Evolutionary conservation across 345 rosid species (phyloP), one percentile per base, ranked within the genome.

Genomic region (Cardamine chenopodiifolia): DNA sequence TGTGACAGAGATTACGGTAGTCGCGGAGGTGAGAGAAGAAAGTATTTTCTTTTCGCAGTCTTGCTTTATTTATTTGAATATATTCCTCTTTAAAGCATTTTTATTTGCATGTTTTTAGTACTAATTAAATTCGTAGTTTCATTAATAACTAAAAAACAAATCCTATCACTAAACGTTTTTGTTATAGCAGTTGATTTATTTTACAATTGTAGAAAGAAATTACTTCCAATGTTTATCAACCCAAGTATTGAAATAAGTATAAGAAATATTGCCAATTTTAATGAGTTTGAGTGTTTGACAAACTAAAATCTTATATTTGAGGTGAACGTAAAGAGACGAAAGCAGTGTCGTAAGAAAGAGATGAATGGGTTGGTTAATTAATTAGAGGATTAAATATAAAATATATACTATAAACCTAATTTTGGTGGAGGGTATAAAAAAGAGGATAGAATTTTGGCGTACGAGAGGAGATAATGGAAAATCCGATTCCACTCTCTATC

Each of bases 401-500:
- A 64, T 25, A n/a, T 13, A 34, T n/a, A n/a, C n/a, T n/a, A n/a
- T 5, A 25, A 14, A 53, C 13, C 10, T 32, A 59, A 25, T 37
- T 11, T 13, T 8, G 68, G 50, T 57, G 31, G 22, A 58, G 34
- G 56, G 73, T 19, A 65, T 29, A 71, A 77, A 77, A 71, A 77
- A 77, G 81, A 54, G 29, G 35, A 47, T 37, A 57, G 80, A 76
- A 79, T 76, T 57, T 57, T 68, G 57, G 73, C 13, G 77, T 18
- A 50, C 47, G 34, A 55, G 66, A 64, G 72, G 76, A 71, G 80
- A 52, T 57, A 67, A 70, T 74, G 85, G 84, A 78, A 80, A 78
- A 83, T 79, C 61, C 23, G 83, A 88, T 86, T 85, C 93, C 83
- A 85, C 82, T 48, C 89, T 79, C 78, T 62, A 77, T 83, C 78